A percentile compares a stretch with the other conserved stretches of the same genome.
phyloP scores from a whole-genome alignment of 345 rosid species.

The Rhizophora mangle region DNA sequence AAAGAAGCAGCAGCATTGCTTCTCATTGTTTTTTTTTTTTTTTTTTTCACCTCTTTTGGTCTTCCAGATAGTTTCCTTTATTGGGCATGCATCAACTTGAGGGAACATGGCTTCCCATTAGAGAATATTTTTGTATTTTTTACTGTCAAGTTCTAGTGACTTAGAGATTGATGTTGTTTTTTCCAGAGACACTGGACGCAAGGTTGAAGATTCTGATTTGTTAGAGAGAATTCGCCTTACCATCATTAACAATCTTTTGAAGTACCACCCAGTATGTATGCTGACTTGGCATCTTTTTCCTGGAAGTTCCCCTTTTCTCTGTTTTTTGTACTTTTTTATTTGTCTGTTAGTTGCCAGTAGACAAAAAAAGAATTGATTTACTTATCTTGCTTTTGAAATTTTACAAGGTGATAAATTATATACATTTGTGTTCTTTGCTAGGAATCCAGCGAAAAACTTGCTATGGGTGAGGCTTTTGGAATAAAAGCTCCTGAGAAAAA shows the following conservation, averaged over 20 bases:
- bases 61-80: not conserved
- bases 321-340: not conserved
- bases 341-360: not conserved
- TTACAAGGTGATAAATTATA: not conserved
- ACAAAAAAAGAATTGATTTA: not conserved
- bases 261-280: constrained; percentile 87
- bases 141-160: constrained; percentile 20
- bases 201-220: constrained; percentile 93
- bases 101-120: not conserved
- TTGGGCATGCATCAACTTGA: not conserved
- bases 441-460: constrained; percentile 93
- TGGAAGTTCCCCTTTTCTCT: not conserved
- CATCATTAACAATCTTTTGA: constrained; percentile 86
- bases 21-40: too few relatives aligned
- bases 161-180: constrained; percentile 22
- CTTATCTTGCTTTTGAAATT: not conserved
- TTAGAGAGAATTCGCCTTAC: constrained; percentile 90
- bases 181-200: constrained; percentile 72
- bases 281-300: constrained; percentile 3
- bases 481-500: constrained; percentile 81
- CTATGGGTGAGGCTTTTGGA: constrained; percentile 97
- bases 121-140: constrained; percentile 3
- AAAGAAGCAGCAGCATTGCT: too few relatives aligned
- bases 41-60: too few relatives aligned
- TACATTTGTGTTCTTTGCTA: constrained; percentile 22